Percentiles rank a stretch among this genome's conserved stretches.
These are phyloP conservation scores for Solanum infundibuliforme DNA, from an alignment of 257 asterid species.

Conservation along the genomic window DNA sequence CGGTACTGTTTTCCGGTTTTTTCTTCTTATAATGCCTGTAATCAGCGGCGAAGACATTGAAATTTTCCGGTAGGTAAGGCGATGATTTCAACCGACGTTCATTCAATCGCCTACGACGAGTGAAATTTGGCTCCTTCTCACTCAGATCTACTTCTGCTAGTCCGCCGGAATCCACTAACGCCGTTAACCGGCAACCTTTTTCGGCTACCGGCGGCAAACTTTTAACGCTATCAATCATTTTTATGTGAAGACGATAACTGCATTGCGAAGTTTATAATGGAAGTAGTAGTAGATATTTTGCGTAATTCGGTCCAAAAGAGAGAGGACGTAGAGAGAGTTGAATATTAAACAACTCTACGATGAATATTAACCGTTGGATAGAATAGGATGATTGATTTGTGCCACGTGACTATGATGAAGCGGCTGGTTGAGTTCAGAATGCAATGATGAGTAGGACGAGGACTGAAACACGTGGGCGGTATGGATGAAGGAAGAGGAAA, in stretches of 20 bases:
- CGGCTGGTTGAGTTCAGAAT: not conserved
- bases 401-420: not conserved
- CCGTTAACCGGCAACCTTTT: not conserved
- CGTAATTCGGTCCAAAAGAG: not conserved
- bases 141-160: not conserved
- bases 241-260: not conserved
- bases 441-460: not conserved
- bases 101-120: conserved; percentile 10
- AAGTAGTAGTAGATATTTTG: not conserved
- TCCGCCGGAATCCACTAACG: not conserved
- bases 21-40: not conserved
- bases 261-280: not conserved
- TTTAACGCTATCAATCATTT: not conserved
- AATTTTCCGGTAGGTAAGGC: not conserved
- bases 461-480: not conserved
- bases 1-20: not conserved
- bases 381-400: not conserved
- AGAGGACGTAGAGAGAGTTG: not conserved
- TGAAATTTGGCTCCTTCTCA: not conserved
- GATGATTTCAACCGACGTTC: not conserved
- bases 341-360: not conserved
- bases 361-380: not conserved
- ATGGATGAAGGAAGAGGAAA: not conserved
- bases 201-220: not conserved
- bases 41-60: too few relatives aligned